phyloP scores from a whole-genome alignment of 768 basidiomycete genomes.

The Hypholoma fasciculare region DNA sequence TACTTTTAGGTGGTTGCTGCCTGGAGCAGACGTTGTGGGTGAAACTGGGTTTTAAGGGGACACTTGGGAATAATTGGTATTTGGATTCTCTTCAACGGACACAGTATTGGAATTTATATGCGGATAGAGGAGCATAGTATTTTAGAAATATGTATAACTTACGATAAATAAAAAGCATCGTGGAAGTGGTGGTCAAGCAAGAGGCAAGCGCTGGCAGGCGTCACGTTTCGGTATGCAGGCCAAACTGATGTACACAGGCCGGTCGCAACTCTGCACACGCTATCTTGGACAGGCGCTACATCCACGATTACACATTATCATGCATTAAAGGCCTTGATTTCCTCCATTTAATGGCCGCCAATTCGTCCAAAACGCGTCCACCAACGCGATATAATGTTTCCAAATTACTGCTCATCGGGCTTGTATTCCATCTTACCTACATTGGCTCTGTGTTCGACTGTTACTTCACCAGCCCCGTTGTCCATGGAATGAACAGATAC shows the following conservation, averaged over 20 bases:
- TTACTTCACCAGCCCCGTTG: slow-evolving; percentile 84
- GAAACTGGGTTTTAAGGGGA: background rate
- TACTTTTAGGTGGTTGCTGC: slow-evolving; percentile 85
- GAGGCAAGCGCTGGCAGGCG: too few species aligned
- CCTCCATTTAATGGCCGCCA: background rate
- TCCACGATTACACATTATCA: background rate
- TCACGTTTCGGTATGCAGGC: too few species aligned
- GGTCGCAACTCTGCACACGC: too few species aligned
- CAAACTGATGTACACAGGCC: too few species aligned
- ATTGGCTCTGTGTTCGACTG: slow-evolving; percentile 81
- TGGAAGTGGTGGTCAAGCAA: too few species aligned
- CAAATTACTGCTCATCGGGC: slow-evolving; percentile 59
- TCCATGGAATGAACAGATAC: slow-evolving; percentile 71
- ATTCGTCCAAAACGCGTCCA: background rate
- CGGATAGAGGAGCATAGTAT: too few species aligned
- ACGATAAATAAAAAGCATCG: too few species aligned
- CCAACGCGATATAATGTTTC: slow-evolving; percentile 35
- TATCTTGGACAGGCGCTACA: too few species aligned
- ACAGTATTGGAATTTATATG: too few species aligned
- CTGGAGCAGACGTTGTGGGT: slow-evolving; percentile 83
- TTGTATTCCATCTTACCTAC: slow-evolving; percentile 74
- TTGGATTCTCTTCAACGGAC: too few species aligned
- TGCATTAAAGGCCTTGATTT: background rate
- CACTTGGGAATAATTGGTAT: too few species aligned
- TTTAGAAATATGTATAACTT: too few species aligned